Conservation (phyloP, 2,329 filamentous ascomycete species). For the Pseudohalonectria lignicola region DNA sequence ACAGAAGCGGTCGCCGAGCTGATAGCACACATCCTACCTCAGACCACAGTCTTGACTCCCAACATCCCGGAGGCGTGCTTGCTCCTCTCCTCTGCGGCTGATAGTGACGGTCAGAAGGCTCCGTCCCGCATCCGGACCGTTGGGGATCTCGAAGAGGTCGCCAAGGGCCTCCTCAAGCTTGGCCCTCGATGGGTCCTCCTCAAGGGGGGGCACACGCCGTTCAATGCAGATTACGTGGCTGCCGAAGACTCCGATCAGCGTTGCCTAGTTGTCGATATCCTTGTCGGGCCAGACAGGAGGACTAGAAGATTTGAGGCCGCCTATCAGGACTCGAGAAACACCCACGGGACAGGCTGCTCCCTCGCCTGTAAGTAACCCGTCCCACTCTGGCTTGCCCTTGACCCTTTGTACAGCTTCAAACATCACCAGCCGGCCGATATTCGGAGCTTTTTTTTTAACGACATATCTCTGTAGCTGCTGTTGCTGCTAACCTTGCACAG, state of each 20-base stretch:
- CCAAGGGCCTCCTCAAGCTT: constrained; percentile 51
- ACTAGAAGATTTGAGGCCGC: constrained; percentile 54
- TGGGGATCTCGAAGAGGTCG: constrained; percentile 58
- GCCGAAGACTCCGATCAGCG: constrained; percentile 49
- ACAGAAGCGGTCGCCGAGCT: constrained; percentile 51
- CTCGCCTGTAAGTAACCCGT: constrained; percentile 58
- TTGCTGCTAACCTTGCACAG: constrained; percentile 60
- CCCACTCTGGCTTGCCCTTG: background rate
- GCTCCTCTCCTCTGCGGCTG: constrained; percentile 44
- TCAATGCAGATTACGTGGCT: constrained; percentile 50
- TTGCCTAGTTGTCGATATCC: constrained; percentile 63
- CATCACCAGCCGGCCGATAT: too few species aligned
- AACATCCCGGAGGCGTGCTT: constrained; percentile 67
- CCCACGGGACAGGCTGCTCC: constrained; percentile 91
- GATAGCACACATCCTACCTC: constrained; percentile 47
- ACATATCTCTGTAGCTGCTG: constrained; percentile 41
- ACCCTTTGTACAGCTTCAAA: too few species aligned
- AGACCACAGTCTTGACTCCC: constrained; percentile 61
- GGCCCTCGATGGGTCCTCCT: constrained; percentile 74
- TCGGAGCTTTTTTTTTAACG: too few species aligned
- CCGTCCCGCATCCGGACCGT: constrained; percentile 45
- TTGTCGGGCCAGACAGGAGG: constrained; percentile 50
- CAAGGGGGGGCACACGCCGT: constrained; percentile 84
- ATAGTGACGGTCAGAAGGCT: constrained; percentile 14
- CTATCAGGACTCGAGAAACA: constrained; percentile 67